Evolutionary conservation across 1,284 basidiomycete species (phyloP), one percentile per base, ranked within the genome.

Genomic region (Tranzscheliella williamsii): DNA sequence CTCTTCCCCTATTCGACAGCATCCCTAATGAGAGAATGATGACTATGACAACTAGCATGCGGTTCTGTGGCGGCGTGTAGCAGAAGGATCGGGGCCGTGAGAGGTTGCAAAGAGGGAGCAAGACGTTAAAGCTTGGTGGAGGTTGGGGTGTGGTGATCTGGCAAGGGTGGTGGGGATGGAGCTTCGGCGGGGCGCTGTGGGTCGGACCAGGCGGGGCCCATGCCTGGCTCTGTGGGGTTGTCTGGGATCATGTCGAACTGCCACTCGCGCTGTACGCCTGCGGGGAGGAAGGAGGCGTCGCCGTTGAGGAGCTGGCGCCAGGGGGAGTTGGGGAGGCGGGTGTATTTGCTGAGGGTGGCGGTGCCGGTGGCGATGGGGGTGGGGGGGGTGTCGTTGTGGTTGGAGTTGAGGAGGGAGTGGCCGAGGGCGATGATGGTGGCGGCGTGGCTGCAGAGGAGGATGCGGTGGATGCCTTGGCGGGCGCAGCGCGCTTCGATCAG

Each of bases 361-460:
- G 72, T 75, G 3, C 67, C 70, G 4, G 70, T 69, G 3, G 62
- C 66, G n/a, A 75, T 55, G n/a, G 56, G 42, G 11, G 32, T 23
- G 85, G 45, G 1, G 76, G 72, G 22, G 80, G 79, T 35, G 23
- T 42, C 43, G 34, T 53, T 38, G 17, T 43, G 35, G 30, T 60
- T 61, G 33, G 86, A 81, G 1, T 82, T 84, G 5, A 85, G 57
- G 29, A 91, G 81, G 30, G 81, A 83, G 43, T 85, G 81, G 4
- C 83, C 83, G 33, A 92, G 82, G 3, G 86, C 85, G 56, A 90
- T 89, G 53, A 83, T 81, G 4, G 88, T 86, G 13, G 89, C 90
- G 0, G 90, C 90, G 73, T 92, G 90, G 50, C 84, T 85, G 58
- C 90, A 82, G 22, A 92, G 78, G 27, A 91, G 72, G 12, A 90